phyloP scores from a whole-genome alignment of 768 basidiomycete species.

The Amylocystis lapponica region DNA sequence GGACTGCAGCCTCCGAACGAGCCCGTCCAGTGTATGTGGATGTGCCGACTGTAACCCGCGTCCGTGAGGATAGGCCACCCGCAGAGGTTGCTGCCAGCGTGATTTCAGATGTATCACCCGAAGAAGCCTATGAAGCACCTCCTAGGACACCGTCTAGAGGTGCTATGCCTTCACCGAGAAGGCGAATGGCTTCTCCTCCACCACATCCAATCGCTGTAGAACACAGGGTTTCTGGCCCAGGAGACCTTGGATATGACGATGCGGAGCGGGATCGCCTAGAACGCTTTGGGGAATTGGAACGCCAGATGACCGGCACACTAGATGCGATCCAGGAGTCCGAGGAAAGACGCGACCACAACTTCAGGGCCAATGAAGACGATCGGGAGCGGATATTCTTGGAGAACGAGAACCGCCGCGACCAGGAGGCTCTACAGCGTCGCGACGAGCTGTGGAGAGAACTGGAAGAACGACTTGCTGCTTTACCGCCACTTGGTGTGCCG shows the following conservation, averaged over 20 bases:
- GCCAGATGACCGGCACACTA: conserved; percentile 41
- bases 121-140: no score
- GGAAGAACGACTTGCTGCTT: conserved; percentile 15
- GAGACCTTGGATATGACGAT: conserved; percentile 34
- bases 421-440: conserved; percentile 46
- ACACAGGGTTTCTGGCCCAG: conserved; percentile 18
- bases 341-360: conserved; percentile 56
- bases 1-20: no score
- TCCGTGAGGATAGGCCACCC: no score
- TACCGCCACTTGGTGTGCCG: conserved; percentile 9
- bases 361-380: conserved; percentile 59
- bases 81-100: neutral
- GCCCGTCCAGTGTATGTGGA: neutral
- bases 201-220: neutral
- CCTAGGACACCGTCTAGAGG: no score
- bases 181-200: no score
- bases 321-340: conserved; percentile 54
- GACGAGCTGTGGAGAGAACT: conserved; percentile 35
- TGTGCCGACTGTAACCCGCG: neutral
- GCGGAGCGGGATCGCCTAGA: conserved; percentile 42
- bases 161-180: no score
- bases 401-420: conserved; percentile 50
- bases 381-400: conserved; percentile 57
- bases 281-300: conserved; percentile 51
- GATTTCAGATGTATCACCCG: no score